phyloP scores from a whole-genome alignment of 306 rosid genomes.

The Dryas octopetala region DNA sequence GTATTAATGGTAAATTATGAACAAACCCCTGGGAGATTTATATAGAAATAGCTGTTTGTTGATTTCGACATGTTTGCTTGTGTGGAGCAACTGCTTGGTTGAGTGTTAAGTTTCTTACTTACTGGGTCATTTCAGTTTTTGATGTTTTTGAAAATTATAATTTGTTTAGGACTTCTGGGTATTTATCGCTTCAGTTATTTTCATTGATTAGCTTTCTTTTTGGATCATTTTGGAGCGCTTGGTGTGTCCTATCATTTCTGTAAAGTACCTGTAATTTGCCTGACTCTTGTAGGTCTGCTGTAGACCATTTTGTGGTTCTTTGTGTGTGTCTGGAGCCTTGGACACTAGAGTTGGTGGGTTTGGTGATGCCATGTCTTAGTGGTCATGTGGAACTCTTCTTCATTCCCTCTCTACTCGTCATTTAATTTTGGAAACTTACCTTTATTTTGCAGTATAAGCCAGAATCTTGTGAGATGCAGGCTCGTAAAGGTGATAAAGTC shows the following conservation, averaged over 20 bases:
- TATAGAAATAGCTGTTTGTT: not conserved
- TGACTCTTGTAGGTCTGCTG: not conserved
- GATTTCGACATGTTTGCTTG: not conserved
- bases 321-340: not conserved
- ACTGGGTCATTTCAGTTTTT: not conserved
- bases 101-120: not conserved
- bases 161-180: not conserved
- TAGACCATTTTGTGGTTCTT: not conserved
- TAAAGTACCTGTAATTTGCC: not conserved
- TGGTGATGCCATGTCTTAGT: not conserved
- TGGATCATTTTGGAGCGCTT: not conserved
- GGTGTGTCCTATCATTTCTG: not conserved
- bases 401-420: conserved; percentile 2
- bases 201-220: not conserved
- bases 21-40: not conserved
- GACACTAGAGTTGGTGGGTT: not conserved
- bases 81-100: not conserved
- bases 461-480: conserved; percentile 71
- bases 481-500: conserved; percentile 89
- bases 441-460: conserved; percentile 71
- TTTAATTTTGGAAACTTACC: not conserved
- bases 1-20: not conserved
- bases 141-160: not conserved
- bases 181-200: not conserved
- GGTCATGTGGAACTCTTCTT: not conserved